phyloP scores from a whole-genome alignment of 305 asterid genomes.

The Fraxinus latifolia region DNA sequence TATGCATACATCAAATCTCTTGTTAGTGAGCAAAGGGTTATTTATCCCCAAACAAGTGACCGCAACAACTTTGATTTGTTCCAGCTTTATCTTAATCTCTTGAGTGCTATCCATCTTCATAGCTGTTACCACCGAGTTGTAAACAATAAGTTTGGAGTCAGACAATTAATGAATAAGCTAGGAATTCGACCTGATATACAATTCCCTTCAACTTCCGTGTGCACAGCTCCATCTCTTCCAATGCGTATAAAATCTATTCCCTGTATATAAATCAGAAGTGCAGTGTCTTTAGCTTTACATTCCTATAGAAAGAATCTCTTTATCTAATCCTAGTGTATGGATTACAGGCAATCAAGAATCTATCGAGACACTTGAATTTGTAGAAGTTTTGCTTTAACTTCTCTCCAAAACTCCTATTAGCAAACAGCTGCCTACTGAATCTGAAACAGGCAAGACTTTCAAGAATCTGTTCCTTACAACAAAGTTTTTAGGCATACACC shows the following conservation, averaged over 20 bases:
- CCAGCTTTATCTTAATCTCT: constrained; percentile 66
- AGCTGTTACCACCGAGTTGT: constrained; percentile 40
- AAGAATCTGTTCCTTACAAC: neutral
- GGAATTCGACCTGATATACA: constrained; percentile 71
- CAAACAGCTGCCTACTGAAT: neutral
- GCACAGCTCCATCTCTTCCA: constrained; percentile 85
- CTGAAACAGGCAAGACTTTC: neutral
- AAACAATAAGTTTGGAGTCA: constrained; percentile 22
- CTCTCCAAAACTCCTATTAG: neutral
- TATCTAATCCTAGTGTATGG: neutral
- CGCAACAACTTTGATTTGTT: constrained; percentile 68
- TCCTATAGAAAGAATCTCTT: neutral
- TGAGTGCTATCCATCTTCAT: constrained; percentile 53
- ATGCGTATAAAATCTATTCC: constrained; percentile 85
- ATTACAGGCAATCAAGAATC: neutral
- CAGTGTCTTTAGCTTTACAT: neutral
- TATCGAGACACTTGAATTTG: neutral
- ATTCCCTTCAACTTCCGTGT: constrained; percentile 67
- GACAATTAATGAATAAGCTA: constrained; percentile 17
- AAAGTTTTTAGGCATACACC: neutral
- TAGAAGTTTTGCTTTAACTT: neutral
- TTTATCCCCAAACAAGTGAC: constrained; percentile 94
- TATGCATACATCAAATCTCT: constrained; percentile 90
- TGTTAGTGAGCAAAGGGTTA: constrained; percentile 78
- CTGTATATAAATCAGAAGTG: constrained; percentile 34